Conservation (phyloP, 306 rosid genomes). For the Morella rubra region DNA sequence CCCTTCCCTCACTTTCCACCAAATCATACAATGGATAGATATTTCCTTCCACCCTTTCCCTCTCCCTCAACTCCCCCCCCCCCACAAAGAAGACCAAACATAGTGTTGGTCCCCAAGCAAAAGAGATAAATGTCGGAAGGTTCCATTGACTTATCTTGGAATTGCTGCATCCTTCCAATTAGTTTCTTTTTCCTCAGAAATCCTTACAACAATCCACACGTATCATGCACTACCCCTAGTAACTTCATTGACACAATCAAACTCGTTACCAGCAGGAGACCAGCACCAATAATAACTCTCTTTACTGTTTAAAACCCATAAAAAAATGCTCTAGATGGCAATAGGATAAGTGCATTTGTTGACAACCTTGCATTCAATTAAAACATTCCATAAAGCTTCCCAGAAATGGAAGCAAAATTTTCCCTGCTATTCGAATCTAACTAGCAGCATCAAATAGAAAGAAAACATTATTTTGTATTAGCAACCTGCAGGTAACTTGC, state of each 20-base stretch:
- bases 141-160: not conserved
- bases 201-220: not conserved
- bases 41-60: too few species aligned
- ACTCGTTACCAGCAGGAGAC: not conserved
- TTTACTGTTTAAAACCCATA: not conserved
- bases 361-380: not conserved
- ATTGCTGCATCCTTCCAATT: not conserved
- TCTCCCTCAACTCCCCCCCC: not conserved
- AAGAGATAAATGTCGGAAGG: not conserved
- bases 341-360: not conserved
- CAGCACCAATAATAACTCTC: not conserved
- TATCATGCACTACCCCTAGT: not conserved
- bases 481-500: too few species aligned
- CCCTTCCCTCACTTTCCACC: not conserved
- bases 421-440: not conserved
- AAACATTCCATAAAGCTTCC: not conserved
- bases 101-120: not conserved
- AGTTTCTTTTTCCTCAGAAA: not conserved
- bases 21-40: not conserved
- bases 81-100: not conserved
- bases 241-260: constrained; percentile 1
- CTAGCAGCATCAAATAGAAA: not conserved
- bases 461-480: too few species aligned
- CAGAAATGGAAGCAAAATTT: not conserved
- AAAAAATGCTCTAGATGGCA: not conserved